A percentile compares a stretch with the other conserved stretches of the same genome.
phyloP scores from a whole-genome alignment of 1,284 basidiomycete species.

The Pyrrhoderma noxium region DNA sequence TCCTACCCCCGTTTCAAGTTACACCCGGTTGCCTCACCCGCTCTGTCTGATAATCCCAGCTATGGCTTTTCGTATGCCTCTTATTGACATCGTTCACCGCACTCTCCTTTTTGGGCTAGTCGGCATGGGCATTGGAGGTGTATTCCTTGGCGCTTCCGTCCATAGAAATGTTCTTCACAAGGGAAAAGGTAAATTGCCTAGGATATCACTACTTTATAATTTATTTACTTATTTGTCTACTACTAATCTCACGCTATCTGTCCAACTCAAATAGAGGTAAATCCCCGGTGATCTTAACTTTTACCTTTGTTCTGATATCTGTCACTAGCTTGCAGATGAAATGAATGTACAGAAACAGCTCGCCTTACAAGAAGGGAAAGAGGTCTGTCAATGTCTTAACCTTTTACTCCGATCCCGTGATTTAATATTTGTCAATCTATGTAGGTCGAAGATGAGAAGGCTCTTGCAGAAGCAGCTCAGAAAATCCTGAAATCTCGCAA shows the following conservation, averaged over 20 bases:
- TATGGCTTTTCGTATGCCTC: constrained; percentile 9
- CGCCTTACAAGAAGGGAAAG: constrained; percentile 13
- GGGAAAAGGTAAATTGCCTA: constrained; percentile 15
- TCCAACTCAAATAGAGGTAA: too few relatives aligned
- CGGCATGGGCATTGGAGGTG: constrained; percentile 11
- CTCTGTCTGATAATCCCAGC: background rate
- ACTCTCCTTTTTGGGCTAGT: constrained; percentile 14
- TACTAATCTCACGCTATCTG: too few relatives aligned
- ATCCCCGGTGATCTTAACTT: too few relatives aligned
- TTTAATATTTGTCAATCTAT: background rate
- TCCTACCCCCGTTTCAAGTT: too few relatives aligned
- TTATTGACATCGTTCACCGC: constrained; percentile 12
- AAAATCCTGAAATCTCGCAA: constrained; percentile 9
- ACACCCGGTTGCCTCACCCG: too few relatives aligned
- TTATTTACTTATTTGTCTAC: background rate
- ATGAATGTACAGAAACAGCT: constrained; percentile 13
- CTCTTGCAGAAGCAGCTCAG: constrained; percentile 15
- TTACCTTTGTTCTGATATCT: too few relatives aligned
- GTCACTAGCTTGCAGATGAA: constrained; percentile 11
- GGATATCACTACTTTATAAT: background rate
- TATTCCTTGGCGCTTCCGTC: constrained; percentile 9
- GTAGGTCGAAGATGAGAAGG: constrained; percentile 17
- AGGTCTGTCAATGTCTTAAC: constrained; percentile 4
- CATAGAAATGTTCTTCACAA: constrained; percentile 10
- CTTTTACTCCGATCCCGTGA: background rate